These are phyloP conservation scores for Mucor saturninus DNA, from an alignment of 371 early-diverging fungal species.

Conservation along the genomic window DNA sequence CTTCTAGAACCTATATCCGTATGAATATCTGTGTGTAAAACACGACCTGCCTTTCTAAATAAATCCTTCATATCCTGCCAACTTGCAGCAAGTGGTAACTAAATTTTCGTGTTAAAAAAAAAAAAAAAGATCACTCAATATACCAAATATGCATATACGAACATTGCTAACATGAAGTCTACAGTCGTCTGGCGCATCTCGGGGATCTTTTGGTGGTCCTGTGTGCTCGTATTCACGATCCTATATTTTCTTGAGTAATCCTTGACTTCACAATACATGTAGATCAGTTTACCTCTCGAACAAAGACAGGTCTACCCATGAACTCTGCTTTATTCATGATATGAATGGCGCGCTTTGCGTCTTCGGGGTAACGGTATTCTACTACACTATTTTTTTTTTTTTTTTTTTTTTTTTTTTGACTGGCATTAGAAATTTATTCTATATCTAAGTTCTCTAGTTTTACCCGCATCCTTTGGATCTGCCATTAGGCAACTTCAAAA, in stretches of 20 bases:
- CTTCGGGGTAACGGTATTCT: slow-evolving; percentile 78
- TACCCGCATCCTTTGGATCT: slow-evolving; percentile 70
- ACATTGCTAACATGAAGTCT: slow-evolving; percentile 76
- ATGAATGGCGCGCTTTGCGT: slow-evolving; percentile 80
- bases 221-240: slow-evolving; percentile 63
- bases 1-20: slow-evolving; percentile 61
- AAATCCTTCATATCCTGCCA: slow-evolving; percentile 89
- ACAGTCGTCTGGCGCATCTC: slow-evolving; percentile 57
- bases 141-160: slow-evolving; percentile 9
- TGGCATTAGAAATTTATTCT: background rate
- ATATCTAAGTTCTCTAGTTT: background rate
- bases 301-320: slow-evolving; percentile 81
- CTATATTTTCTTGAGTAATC: slow-evolving; percentile 20
- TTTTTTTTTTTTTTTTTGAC: background rate
- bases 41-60: slow-evolving; percentile 77
- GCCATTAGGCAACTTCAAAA: slow-evolving; percentile 63
- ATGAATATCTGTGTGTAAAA: slow-evolving; percentile 76
- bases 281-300: slow-evolving; percentile 53
- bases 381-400: slow-evolving; percentile 60
- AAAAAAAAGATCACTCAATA: background rate
- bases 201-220: slow-evolving; percentile 52
- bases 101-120: background rate
- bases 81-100: slow-evolving; percentile 76
- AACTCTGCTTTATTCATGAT: slow-evolving; percentile 72
- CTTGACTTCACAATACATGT: background rate